Evolutionary conservation across 345 rosid genomes (phyloP).

Genomic region (Aquilaria sinensis): DNA sequence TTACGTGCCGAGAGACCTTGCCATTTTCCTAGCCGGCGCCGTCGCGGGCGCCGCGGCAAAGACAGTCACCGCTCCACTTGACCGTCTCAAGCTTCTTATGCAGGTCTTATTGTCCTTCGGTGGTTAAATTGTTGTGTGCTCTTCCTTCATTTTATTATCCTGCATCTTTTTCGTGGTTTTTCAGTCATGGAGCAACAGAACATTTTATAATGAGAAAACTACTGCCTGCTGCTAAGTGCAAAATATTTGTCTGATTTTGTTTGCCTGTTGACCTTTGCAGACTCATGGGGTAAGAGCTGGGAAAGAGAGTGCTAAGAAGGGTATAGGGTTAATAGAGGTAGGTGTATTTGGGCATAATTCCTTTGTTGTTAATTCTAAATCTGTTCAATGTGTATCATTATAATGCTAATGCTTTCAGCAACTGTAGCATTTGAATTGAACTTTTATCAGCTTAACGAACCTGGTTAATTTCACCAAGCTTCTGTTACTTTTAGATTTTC

Average conservation of each 20-base stretch:
- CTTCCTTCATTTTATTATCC: slow-evolving; percentile 6
- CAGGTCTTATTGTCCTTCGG: slow-evolving; percentile 41
- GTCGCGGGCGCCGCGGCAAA: slow-evolving; percentile 87
- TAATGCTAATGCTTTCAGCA: too few relatives aligned
- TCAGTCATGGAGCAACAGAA: too few relatives aligned
- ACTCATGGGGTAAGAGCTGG: slow-evolving; percentile 87
- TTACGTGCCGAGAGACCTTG: slow-evolving; percentile 55
- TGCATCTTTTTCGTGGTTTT: too few relatives aligned
- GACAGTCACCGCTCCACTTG: slow-evolving; percentile 90
- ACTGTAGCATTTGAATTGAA: too few relatives aligned
- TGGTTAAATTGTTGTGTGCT: slow-evolving; percentile 26
- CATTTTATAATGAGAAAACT: too few relatives aligned
- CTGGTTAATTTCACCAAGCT: too few relatives aligned
- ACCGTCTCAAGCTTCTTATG: slow-evolving; percentile 89
- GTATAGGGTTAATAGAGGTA: slow-evolving; percentile 87
- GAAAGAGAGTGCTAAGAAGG: slow-evolving; percentile 73
- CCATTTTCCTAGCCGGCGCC: slow-evolving; percentile 77
- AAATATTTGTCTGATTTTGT: too few relatives aligned
- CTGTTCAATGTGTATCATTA: too few relatives aligned
- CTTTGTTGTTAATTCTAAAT: not conserved
- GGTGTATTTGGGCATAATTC: not conserved
- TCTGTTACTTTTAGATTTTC: too few relatives aligned
- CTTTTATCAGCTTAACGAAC: too few relatives aligned
- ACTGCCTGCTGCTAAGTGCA: too few relatives aligned
- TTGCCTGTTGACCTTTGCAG: slow-evolving; percentile 20